Evolutionary conservation across 2,329 filamentous ascomycete species (phyloP), one percentile per base, ranked within the genome.

Genomic region (Cercospora berteroae): DNA sequence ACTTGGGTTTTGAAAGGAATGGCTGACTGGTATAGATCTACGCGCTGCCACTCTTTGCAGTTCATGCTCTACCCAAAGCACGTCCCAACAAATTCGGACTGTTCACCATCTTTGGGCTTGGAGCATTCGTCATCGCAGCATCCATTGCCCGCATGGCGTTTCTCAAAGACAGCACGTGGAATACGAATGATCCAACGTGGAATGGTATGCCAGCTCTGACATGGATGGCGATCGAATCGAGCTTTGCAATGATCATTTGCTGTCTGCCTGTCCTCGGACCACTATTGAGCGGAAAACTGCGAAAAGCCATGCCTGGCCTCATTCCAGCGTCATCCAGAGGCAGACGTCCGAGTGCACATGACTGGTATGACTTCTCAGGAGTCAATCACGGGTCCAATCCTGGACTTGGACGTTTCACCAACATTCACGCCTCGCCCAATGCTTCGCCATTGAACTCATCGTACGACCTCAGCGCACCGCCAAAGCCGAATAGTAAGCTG

Each of bases 181-280:
- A 65, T 48, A 60, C 29, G 13, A 63, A 52, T 2, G 74, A 75
- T 60, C 71, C 72, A 18, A 74, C 74, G 8, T 74, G 73, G 73
- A 70, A 72, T 33, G 67, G 67, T 6, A 71, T 68, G 56, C 65
- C 67, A 6, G 71, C 72, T 4, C 59, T 73, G 16, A 70, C 71
- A 8, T 75, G 74, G 74, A 74, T 72, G 3, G 70, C 74, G 31
- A 69, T 75, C 29, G 74, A 75, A 62, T 71, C 70, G 16, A 73
- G 72, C 27, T 73, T 72, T 5, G 68, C 72, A 2, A 69, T 74
- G 25, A 74, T 75, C 42, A 68, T 69, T 27, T 75, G 73, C 66
- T 74, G 71, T 65, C 39, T 74, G 25, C 73, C 73, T 5, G 73
- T 72, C 4, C 57, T 75, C 8, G 66, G 71, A n/a, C 64, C 48